Evolutionary conservation across 75 land plant genomes (phyloP), one percentile per base, ranked within the genome.

Genomic region (Picea sitchensis): DNA sequence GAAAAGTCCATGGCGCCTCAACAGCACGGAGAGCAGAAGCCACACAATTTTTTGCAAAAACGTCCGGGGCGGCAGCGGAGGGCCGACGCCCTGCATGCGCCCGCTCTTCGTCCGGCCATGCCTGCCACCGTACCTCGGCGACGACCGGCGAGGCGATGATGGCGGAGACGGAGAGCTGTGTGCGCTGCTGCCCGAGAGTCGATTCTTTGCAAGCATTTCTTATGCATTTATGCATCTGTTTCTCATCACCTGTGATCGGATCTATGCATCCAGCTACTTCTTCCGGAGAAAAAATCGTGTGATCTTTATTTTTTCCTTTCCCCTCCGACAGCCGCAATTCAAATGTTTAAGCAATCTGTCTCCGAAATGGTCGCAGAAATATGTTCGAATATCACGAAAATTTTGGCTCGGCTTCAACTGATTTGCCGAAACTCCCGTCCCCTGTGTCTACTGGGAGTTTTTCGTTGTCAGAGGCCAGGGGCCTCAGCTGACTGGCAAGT

Each of bases 1-100:
- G 47, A 96, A 87, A 65, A 96, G 63, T 54, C 90, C 91, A 79
- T 87, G 98, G 13, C 96, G 87, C 62, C 91, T 83, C 62, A 96
- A 82, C 20, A 96, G 81, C n/a, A 96, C 73, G 7, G 93, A 90
- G 21, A 95, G 80, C 26, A 91, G 57, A 17, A 84, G 31, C 84
- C 86, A 88, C 31, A 88, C 86, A 13, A 89, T 61, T 6, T 88
- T 84, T 64, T 91, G 90, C 65, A 83, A 73, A 13, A 89, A 51
- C 8, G 81, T 65, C 71, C 78, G 78, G 44, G 34, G 76, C 63
- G 44, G 74, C 59, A 58, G 80, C 75, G 69, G 67, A 34, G 79
- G 59, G 51, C 21, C 20, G 31, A 57, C 34, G 15, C 77, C 73
- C 59, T 63, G 71, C 74, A 68, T 76, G 15, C 77, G 60, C 75